Evolutionary conservation across 2,329 filamentous ascomycete species (phyloP).

Genomic region (Pestalotiopsis fici): DNA sequence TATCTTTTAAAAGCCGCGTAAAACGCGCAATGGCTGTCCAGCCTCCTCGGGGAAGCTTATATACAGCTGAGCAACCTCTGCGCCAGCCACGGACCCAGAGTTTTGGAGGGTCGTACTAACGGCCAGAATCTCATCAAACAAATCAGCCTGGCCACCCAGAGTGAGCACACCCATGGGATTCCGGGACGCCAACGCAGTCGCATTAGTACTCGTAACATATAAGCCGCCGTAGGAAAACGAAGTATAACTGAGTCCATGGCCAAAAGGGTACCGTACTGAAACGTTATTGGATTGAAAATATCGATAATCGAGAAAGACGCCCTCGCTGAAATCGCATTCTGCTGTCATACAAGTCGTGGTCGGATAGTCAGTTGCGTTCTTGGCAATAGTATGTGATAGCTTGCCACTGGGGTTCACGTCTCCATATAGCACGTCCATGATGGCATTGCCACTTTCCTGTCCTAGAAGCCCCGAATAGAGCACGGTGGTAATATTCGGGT

Average conservation of each 20-base stretch:
- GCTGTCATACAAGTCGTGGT: too few species aligned
- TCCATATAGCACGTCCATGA: constrained; percentile 59
- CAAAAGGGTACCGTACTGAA: too few species aligned
- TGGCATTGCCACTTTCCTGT: constrained; percentile 61
- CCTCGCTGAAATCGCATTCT: too few species aligned
- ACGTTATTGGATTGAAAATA: too few species aligned
- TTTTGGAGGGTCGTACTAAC: constrained; percentile 67
- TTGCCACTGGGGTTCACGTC: constrained; percentile 44
- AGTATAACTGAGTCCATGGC: too few species aligned
- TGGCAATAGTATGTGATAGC: constrained; percentile 22
- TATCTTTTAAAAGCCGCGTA: constrained; percentile 65
- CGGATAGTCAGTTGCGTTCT: too few species aligned
- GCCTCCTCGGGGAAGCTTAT: constrained; percentile 42
- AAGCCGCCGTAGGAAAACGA: too few species aligned
- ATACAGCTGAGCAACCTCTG: constrained; percentile 67
- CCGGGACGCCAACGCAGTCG: neutral
- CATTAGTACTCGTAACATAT: neutral
- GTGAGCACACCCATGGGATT: constrained; percentile 32
- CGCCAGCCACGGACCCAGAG: constrained; percentile 59
- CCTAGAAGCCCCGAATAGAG: constrained; percentile 61
- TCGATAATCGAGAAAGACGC: too few species aligned
- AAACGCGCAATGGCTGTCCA: constrained; percentile 45
- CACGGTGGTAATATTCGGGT: constrained; percentile 62
- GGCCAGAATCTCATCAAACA: constrained; percentile 45
- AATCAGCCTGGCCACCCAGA: constrained; percentile 45